Conservation (phyloP, 176 grass and related monocot species). For the Aegilops tauschii region DNA sequence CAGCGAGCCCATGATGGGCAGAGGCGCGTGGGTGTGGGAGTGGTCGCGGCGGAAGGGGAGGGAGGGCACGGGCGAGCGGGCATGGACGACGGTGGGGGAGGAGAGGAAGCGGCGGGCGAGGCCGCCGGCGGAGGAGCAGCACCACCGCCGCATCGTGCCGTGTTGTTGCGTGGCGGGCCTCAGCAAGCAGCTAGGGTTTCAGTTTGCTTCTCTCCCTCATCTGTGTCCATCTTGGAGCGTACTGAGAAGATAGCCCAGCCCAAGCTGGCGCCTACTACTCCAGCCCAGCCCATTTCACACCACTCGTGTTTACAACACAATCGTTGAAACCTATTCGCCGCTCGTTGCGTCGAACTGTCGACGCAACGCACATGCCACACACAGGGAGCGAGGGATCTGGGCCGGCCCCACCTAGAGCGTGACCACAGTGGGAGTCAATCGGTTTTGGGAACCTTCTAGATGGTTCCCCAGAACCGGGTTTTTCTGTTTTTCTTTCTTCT, state of each 20-base stretch:
- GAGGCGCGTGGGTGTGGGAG: conserved; percentile 9
- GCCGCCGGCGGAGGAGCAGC: conserved; percentile 42
- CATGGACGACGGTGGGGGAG: conserved; percentile 12
- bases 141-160: conserved; percentile 64
- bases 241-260: not conserved
- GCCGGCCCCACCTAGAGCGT: no score
- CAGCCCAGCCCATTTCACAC: not conserved
- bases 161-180: conserved; percentile 9
- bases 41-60: not conserved
- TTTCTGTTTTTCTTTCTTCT: no score
- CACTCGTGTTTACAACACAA: no score
- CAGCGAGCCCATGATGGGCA: not conserved
- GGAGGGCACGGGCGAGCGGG: not conserved
- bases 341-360: no score
- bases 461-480: no score
- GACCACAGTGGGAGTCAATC: no score
- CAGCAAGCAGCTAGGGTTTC: conserved; percentile 27
- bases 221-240: not conserved
- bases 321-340: no score
- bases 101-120: conserved; percentile 53
- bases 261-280: not conserved
- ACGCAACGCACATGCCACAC: no score
- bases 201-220: not conserved
- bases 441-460: no score
- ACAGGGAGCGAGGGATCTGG: no score